These are phyloP conservation scores for Holtermannia corniformis DNA, from an alignment of 768 basidiomycete genomes.

Conservation along the genomic window DNA sequence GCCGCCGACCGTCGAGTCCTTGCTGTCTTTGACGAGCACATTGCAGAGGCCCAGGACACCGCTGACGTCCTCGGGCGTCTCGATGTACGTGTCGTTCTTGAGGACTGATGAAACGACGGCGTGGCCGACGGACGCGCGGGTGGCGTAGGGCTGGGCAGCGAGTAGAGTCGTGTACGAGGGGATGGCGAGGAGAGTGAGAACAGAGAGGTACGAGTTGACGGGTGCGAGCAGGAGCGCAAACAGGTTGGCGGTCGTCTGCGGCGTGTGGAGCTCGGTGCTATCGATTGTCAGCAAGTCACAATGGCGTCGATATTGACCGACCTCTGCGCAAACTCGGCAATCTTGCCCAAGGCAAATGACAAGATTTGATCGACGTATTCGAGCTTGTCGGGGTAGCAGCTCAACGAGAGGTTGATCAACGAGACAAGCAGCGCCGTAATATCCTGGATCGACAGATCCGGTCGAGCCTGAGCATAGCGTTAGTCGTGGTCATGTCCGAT, in stretches of 20 bases:
- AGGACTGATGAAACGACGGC: constrained; percentile 87
- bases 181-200: constrained; percentile 91
- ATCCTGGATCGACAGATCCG: constrained; percentile 94
- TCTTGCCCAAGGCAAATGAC: constrained; percentile 75
- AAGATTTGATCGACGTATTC: constrained; percentile 97
- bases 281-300: neutral
- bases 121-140: constrained; percentile 84
- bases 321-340: constrained; percentile 75
- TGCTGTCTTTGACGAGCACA: constrained; percentile 73
- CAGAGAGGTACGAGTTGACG: constrained; percentile 91
- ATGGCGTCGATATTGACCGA: constrained; percentile 37
- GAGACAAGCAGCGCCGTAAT: constrained; percentile 94
- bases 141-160: constrained; percentile 74
- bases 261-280: constrained; percentile 79
- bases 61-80: constrained; percentile 85
- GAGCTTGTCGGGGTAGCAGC: constrained; percentile 92
- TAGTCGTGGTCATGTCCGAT: neutral
- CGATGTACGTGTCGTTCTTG: constrained; percentile 93
- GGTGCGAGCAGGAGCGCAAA: constrained; percentile 84
- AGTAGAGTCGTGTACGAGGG: constrained; percentile 80
- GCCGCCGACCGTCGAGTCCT: constrained; percentile 51
- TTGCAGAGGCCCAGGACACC: constrained; percentile 88
- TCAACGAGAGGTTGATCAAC: constrained; percentile 83
- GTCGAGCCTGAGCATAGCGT: constrained; percentile 69
- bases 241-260: constrained; percentile 81